Evolutionary conservation across 495 filamentous ascomycete genomes (phyloP).

Genomic region (Sabuloglossum arenarium): DNA sequence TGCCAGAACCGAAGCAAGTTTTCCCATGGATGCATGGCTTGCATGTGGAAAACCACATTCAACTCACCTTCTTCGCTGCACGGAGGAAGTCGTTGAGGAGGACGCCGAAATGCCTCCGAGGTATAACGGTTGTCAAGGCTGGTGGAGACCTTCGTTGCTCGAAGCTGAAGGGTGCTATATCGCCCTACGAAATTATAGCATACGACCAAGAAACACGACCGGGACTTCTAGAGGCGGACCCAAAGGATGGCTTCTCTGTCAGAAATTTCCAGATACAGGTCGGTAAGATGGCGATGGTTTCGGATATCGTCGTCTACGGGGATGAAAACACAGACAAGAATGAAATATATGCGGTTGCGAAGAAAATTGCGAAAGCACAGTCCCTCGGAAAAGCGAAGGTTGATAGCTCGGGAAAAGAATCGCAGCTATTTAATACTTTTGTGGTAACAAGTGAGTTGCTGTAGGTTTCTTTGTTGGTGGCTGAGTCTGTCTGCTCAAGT

Average conservation of each 20-base stretch:
- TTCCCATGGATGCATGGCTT: slow-evolving; percentile 98
- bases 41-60: slow-evolving; percentile 74
- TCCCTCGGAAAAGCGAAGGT: slow-evolving; percentile 45
- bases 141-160: slow-evolving; percentile 56
- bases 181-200: slow-evolving; percentile 54
- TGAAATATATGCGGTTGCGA: slow-evolving; percentile 43
- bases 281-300: slow-evolving; percentile 69
- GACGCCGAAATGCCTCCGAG: slow-evolving; percentile 60
- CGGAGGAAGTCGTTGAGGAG: slow-evolving; percentile 48
- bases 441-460: slow-evolving; percentile 37
- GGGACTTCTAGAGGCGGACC: slow-evolving; percentile 60
- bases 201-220: slow-evolving; percentile 17
- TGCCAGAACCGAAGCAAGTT: slow-evolving; percentile 64
- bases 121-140: slow-evolving; percentile 73
- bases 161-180: slow-evolving; percentile 69
- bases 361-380: slow-evolving; percentile 56
- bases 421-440: slow-evolving; percentile 68
- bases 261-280: slow-evolving; percentile 96
- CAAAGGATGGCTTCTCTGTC: slow-evolving; percentile 60
- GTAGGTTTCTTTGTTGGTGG: not conserved
- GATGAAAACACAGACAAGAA: slow-evolving; percentile 33
- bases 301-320: slow-evolving; percentile 83
- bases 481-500: not conserved
- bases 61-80: slow-evolving; percentile 70
- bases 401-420: slow-evolving; percentile 27